A percentile compares a stretch with the other conserved stretches of the same genome.
Evolutionary conservation across 164 flowering plant species (phyloP).

Genomic region (Akebia trifoliata): DNA sequence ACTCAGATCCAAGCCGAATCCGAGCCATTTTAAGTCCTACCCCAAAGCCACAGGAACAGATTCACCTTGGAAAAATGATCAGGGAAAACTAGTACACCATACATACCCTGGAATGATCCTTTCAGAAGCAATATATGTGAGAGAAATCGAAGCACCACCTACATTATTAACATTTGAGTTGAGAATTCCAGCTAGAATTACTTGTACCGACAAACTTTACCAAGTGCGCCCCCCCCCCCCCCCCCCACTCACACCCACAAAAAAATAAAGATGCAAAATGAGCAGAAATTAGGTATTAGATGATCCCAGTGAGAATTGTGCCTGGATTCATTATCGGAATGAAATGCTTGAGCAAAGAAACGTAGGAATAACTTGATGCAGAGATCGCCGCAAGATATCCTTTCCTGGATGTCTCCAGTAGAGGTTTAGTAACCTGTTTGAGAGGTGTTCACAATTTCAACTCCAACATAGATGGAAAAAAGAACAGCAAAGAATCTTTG

Average conservation of each 20-base stretch:
- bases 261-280: neutral
- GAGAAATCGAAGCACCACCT: constrained; percentile 95
- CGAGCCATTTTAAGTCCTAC: too few species aligned
- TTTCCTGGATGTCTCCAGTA: constrained; percentile 83
- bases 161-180: constrained; percentile 18
- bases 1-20: too few species aligned
- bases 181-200: constrained; percentile 1
- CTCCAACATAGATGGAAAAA: neutral
- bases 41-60: too few species aligned
- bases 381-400: constrained; percentile 96
- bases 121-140: constrained; percentile 96
- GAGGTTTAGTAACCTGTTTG: constrained; percentile 81
- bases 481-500: neutral
- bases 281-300: neutral
- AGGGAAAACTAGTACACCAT: neutral
- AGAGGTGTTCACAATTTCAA: neutral
- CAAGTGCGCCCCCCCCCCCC: too few species aligned
- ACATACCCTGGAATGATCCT: constrained; percentile 91
- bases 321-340: constrained; percentile 97
- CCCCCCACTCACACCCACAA: too few species aligned
- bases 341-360: constrained; percentile 87
- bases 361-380: constrained; percentile 92
- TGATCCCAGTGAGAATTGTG: constrained; percentile 18
- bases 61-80: neutral
- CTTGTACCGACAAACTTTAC: neutral